Evolutionary conservation across 176 grass and related monocot genomes (phyloP), one percentile per base, ranked within the genome.

Genomic region (Typha latifolia): DNA sequence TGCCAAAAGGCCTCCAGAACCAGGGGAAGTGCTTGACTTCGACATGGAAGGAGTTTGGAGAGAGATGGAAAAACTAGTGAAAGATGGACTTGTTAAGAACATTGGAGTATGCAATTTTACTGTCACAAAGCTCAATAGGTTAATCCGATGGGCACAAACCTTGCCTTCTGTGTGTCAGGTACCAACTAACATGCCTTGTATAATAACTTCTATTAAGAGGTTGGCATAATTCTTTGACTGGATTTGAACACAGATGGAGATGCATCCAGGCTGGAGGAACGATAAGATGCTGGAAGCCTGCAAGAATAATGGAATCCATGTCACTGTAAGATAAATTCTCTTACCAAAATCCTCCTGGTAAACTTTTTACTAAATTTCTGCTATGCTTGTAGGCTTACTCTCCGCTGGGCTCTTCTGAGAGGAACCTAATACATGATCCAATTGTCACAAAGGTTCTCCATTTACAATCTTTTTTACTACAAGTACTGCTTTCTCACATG

Each of bases 241-340:
- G 4, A 66, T 51, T 66, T 63, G 6, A 26, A 19, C 37, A 56
- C 61, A 95, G 83, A 95, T 90, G 80, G 86, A 95, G 74, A 90
- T 90, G 86, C 90, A 89, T 62, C 82, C 86, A 72, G 80, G 90
- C 47, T 90, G 90, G 86, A 90, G 82, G 86, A 95, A 95, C n/a
- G 80, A 84, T 14, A 95, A 86, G 69, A 71, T 95, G 15, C 47
- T 86, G 0, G 77, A 95, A 78, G 86, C 77, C 21, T 86, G 90
- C 86, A 86, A 90, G 80, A 84, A 90, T 52, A 77, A 71, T 49
- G 86, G 77, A 14, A 86, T 95, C 56, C 90, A 90, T 79, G 74
- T 73, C 14, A 95, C 90, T 49, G 86, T 90, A 82, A 90, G 83
- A 48, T 61, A 48, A 48, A 12, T 26, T 23, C 12, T 49, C 48